Base-by-base conservation (phyloP, 1,139 yeast genomes). In the Kluyveromyces sp. region DNA sequence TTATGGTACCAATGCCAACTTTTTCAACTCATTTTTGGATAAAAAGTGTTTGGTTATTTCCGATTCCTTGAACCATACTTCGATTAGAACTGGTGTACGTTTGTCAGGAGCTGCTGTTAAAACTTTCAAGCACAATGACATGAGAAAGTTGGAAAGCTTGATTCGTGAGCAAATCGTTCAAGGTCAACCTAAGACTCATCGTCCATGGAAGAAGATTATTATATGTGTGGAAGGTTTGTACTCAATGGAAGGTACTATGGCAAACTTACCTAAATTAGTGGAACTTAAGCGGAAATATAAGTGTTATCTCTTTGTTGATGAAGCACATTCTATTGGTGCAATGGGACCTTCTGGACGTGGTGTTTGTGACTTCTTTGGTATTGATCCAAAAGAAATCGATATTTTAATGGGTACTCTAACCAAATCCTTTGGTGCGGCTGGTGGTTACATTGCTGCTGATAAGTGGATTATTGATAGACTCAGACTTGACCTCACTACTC, bases 251-350 rank as follows among this genome's bases (percentile, higher is more conserved):
- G 99, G 99, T 57, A 89, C 95, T 53, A 74, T 89, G 79, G 81
- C 89, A 65, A 84, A 92, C 63, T 73, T 92, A 57, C 97, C 97
- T 7, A 76, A 69, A 52, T 65, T 92, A 45, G 74, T 92, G 37
- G 83, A 78, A 57, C 71, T 92, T 55, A 84, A 86, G 59, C 78
- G 87, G 45, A 86, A 85, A 65, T 92, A 94, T 71, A 89, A 89
- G 63, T 85, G 92, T 61, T 87, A 87, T 63, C 70, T 92, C 49
- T 92, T 86, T 63, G 86, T 94, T 51, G 99, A 92, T 65, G 99
- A 92, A 67, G 98, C 98, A 25, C 99, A 92, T 66, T 90, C 97
- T 3, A 84, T 94, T 61, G 99, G 99, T 61, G 98, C 98, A 7
- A 76, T 92, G 68, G 99, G 99, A 31, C 94, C 95, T 37, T 69